Base-by-base conservation (phyloP, 371 early-diverging fungal species). In the Saksenaea oblongispora region DNA sequence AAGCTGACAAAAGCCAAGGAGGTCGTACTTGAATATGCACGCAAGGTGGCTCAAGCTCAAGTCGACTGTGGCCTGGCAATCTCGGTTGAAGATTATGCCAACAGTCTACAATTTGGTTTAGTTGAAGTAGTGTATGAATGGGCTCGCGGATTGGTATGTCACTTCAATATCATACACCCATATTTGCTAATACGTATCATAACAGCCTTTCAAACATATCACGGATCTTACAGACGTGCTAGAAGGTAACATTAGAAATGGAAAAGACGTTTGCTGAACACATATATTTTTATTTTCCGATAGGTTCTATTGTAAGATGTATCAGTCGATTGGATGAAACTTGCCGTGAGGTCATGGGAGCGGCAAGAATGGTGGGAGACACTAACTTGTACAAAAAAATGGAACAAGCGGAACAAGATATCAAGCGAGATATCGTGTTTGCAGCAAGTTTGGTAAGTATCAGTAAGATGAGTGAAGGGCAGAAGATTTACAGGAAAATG, bases 341-440 rank as follows among this genome's bases (percentile, higher is more conserved):
- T 0, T 93, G 98, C 36, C 91, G 97, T 54, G 99, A 99, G 70
- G 93, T 99, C 27, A 86, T 88, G 61, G 89, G 91, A 54, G 99
- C 99, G 0, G 96, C 99, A 1, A 76, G 94, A 59, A 88, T 96
- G 74, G 93, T 99, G 35, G 99, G 99, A 8, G 97, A 99, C 74
- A 87, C 92, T 0, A 87, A 87, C 44, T 84, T 99, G 47, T 96
- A 91, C 71, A 89, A 89, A 53, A 96, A 98, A 80, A 98, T 99
- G 94, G 94, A 96, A 64, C 87, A 90, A 54, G 99, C 98, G 4
- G 88, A 92, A 53, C 89, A 87, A 67, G 82, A 90, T 31, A 98
- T 99, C 68, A 93, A 96, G 67, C 90, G 99, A 63, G 99, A 99
- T 76, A 99, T 99, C 80, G 98, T 99, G 18, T 99, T 99, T 93